These are phyloP conservation scores for Phaeodactylum tricornutum DNA, from an alignment of 108 stramenopile species.

Conservation along the genomic window DNA sequence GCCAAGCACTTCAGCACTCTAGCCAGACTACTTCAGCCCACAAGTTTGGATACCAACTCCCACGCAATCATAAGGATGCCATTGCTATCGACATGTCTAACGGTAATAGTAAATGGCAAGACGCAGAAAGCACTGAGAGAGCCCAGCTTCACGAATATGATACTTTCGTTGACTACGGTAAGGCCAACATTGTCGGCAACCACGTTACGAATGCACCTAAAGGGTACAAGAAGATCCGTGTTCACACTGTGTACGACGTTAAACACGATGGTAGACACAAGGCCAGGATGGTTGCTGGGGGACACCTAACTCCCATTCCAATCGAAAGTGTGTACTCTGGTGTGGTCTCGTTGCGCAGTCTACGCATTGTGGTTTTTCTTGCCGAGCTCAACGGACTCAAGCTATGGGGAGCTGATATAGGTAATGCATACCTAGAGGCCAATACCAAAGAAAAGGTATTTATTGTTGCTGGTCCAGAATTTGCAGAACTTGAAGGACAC, in stretches of 20 bases:
- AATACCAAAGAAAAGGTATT: constrained; percentile 21
- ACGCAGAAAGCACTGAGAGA: constrained; percentile 11
- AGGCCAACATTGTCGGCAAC: background rate
- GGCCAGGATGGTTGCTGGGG: constrained; percentile 20
- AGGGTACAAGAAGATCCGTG: constrained; percentile 17
- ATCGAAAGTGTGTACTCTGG: constrained; percentile 16
- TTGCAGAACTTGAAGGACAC: constrained; percentile 19
- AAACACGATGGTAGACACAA: constrained; percentile 23
- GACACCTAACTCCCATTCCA: constrained; percentile 13
- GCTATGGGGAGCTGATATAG: constrained; percentile 14
- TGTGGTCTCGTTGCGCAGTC: constrained; percentile 15
- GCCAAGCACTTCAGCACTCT: no score
- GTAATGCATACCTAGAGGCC: constrained; percentile 16
- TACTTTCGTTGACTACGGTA: background rate
- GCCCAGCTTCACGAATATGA: constrained; percentile 17
- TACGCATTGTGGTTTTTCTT: constrained; percentile 13
- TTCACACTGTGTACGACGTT: constrained; percentile 13
- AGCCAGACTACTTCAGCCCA: background rate
- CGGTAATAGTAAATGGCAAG: background rate
- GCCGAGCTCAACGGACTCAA: constrained; percentile 25
- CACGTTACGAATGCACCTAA: constrained; percentile 6
- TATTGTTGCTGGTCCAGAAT: constrained; percentile 38
- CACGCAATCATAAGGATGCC: background rate
- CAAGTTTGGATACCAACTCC: background rate
- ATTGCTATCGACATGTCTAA: background rate